Percentiles rank a stretch among this genome's conserved stretches.
phyloP scores from a whole-genome alignment of 2,329 filamentous ascomycete genomes.

The Pseudocercospora eumusae region DNA sequence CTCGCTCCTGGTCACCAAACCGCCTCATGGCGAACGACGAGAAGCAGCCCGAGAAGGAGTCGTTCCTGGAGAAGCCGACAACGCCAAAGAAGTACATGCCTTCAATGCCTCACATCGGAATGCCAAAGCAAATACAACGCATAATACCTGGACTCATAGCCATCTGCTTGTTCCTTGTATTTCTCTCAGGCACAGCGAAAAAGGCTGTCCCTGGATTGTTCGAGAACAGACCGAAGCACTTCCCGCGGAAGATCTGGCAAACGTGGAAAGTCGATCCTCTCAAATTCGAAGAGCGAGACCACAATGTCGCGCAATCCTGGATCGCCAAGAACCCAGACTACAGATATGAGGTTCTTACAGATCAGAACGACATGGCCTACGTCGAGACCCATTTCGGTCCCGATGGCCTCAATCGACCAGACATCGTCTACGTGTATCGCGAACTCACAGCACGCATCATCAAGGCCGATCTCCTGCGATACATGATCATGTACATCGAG shows the following conservation, averaged over 20 bases:
- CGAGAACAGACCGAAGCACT: slow-evolving; percentile 42
- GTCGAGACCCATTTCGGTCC: slow-evolving; percentile 69
- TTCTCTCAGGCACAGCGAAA: slow-evolving; percentile 42
- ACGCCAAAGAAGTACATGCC: slow-evolving; percentile 26
- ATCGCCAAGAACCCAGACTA: slow-evolving; percentile 65
- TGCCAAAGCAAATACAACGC: slow-evolving; percentile 54
- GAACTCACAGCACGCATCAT: slow-evolving; percentile 64
- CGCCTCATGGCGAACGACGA: slow-evolving; percentile 14
- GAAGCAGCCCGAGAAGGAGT: slow-evolving; percentile 17
- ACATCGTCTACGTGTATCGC: slow-evolving; percentile 64
- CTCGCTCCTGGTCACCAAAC: slow-evolving; percentile 22
- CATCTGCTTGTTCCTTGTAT: slow-evolving; percentile 49
- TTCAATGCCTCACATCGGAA: slow-evolving; percentile 30
- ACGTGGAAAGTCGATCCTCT: slow-evolving; percentile 72
- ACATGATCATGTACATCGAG: slow-evolving; percentile 68
- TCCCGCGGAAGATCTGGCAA: slow-evolving; percentile 73
- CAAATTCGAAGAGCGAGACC: slow-evolving; percentile 65
- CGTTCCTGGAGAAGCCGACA: slow-evolving; percentile 7
- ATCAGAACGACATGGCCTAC: slow-evolving; percentile 66
- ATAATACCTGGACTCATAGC: slow-evolving; percentile 51
- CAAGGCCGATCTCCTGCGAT: slow-evolving; percentile 66
- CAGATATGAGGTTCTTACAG: slow-evolving; percentile 69
- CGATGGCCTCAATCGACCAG: slow-evolving; percentile 64
- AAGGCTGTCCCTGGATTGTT: slow-evolving; percentile 21
- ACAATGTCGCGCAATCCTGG: slow-evolving; percentile 64